A percentile compares a stretch with the other conserved stretches of the same genome.
Evolutionary conservation across 768 basidiomycete genomes (phyloP).

Genomic region (Suillus cothurnatus): DNA sequence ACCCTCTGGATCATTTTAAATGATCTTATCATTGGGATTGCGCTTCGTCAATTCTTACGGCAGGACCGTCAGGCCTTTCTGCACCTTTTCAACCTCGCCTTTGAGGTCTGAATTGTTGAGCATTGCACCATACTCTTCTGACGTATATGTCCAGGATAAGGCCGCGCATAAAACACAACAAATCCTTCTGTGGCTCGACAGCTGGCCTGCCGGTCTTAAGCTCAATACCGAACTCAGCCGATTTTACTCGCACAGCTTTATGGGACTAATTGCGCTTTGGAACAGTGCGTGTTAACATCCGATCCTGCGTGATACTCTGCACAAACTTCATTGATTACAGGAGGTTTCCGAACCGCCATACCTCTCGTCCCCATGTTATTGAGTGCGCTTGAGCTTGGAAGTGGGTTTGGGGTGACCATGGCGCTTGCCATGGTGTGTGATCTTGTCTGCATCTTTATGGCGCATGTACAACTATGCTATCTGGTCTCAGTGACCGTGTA

Average conservation of each 20-base stretch:
- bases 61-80: slow-evolving; percentile 63
- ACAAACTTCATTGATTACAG: not conserved
- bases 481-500: slow-evolving; percentile 62
- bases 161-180: slow-evolving; percentile 43
- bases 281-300: slow-evolving; percentile 52
- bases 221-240: slow-evolving; percentile 92
- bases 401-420: slow-evolving; percentile 59
- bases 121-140: not conserved
- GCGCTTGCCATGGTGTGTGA: slow-evolving; percentile 69
- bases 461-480: slow-evolving; percentile 75
- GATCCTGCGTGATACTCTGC: not conserved
- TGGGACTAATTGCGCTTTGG: slow-evolving; percentile 69
- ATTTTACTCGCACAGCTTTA: slow-evolving; percentile 77
- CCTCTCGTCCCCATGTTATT: slow-evolving; percentile 33
- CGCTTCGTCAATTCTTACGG: slow-evolving; percentile 67
- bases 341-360: slow-evolving; percentile 24
- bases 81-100: slow-evolving; percentile 31
- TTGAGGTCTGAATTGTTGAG: slow-evolving; percentile 40
- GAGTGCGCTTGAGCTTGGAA: slow-evolving; percentile 39
- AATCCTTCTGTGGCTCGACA: slow-evolving; percentile 80
- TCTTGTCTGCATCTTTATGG: slow-evolving; percentile 62
- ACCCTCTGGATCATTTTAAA: slow-evolving; percentile 90
- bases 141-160: slow-evolving; percentile 17
- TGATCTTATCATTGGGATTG: slow-evolving; percentile 83
- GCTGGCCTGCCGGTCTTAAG: slow-evolving; percentile 96